Evolutionary conservation across 192 early-diverging fungal species (phyloP).

Genomic region (Backusella macrospora): DNA sequence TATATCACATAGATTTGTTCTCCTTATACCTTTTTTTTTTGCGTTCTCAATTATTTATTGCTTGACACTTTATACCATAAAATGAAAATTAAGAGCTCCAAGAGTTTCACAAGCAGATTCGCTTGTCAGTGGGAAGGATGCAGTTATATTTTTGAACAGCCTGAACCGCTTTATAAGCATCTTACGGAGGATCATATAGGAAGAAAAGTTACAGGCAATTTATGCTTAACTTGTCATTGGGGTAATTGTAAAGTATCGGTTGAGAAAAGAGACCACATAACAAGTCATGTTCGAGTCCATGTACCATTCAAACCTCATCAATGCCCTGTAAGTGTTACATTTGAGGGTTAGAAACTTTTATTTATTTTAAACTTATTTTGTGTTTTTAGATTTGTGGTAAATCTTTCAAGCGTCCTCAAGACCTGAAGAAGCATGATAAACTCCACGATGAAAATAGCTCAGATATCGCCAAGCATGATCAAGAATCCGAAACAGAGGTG

Average conservation of each 20-base stretch:
- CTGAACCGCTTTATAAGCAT: conserved; percentile 1
- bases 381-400: conserved; percentile 65
- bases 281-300: conserved; percentile 11
- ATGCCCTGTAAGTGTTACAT: background rate
- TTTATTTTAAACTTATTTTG: background rate
- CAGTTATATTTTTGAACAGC: background rate
- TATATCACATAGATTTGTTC: conserved; percentile 3
- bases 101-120: background rate
- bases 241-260: conserved; percentile 5
- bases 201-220: conserved; percentile 2
- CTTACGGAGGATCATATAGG: conserved; percentile 9
- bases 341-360: background rate
- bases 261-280: conserved; percentile 4
- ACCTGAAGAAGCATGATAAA: conserved; percentile 90
- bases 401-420: conserved; percentile 90
- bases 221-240: background rate
- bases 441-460: conserved; percentile 60
- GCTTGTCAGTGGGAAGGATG: background rate
- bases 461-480: background rate
- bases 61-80: background rate
- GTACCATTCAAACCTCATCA: conserved; percentile 5
- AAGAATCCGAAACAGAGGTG: background rate
- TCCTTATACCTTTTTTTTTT: conserved; percentile 1
- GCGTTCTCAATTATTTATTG: background rate
- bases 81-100: conserved; percentile 5